phyloP scores from a whole-genome alignment of 129 eudicot species.

The Logfia minima region DNA sequence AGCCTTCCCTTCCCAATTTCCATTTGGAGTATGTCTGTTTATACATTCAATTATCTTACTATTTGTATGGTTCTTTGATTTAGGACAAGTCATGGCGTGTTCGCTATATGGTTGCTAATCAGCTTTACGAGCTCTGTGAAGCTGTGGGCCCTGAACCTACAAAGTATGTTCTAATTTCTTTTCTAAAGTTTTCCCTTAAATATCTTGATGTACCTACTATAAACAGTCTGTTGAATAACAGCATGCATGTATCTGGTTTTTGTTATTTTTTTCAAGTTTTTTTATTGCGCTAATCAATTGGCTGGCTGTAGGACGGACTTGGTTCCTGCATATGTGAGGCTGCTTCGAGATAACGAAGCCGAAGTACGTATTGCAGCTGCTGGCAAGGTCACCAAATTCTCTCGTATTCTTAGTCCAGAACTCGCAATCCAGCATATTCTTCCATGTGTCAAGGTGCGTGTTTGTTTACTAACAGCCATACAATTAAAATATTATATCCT shows the following conservation, averaged over 20 bases:
- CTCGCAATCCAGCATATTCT: constrained; percentile 94
- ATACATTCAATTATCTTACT: constrained; percentile 6
- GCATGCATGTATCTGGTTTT: background rate
- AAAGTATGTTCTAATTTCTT: constrained; percentile 36
- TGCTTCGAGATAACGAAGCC: constrained; percentile 98
- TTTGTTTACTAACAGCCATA: background rate
- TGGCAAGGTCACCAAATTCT: constrained; percentile 95
- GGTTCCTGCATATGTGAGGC: constrained; percentile 98
- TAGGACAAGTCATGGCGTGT: constrained; percentile 95
- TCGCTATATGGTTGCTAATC: constrained; percentile 85
- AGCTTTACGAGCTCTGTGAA: constrained; percentile 78
- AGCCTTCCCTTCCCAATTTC: background rate
- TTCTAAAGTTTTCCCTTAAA: background rate
- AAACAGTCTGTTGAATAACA: background rate
- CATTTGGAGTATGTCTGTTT: background rate
- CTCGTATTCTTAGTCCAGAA: constrained; percentile 86
- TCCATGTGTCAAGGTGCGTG: constrained; percentile 91
- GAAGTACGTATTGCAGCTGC: constrained; percentile 99
- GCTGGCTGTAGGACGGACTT: constrained; percentile 65
- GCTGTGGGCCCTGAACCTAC: constrained; percentile 85
- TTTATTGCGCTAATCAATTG: background rate
- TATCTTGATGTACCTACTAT: constrained; percentile 5
- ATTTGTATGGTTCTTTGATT: constrained; percentile 8
- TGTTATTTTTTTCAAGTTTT: background rate
- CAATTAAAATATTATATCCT: background rate